Evolutionary conservation across 352 stramenopile species (phyloP).

Genomic region (Phytophthora ramorum): DNA sequence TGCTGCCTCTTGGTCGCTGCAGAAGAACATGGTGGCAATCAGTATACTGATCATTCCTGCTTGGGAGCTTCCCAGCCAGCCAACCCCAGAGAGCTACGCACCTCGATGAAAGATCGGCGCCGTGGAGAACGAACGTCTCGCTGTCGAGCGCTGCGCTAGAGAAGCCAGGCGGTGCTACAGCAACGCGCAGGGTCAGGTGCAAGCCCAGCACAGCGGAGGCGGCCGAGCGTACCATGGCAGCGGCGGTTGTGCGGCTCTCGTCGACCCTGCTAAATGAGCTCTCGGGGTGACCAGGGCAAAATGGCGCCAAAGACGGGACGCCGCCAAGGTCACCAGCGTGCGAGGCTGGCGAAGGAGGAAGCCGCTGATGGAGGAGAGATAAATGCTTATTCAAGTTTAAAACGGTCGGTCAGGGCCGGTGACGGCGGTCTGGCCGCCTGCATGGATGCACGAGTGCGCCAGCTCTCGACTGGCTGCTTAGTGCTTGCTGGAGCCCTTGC

Average conservation of each 20-base stretch:
- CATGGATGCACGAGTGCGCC: background rate
- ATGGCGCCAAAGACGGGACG: conserved; percentile 13
- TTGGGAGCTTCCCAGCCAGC: background rate
- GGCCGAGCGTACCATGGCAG: conserved; percentile 19
- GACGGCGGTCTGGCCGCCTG: conserved; percentile 2
- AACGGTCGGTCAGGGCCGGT: conserved; percentile 12
- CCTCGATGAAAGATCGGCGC: conserved; percentile 69
- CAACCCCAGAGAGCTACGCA: conserved; percentile 15
- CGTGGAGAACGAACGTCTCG: conserved; percentile 53
- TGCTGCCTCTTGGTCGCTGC: conserved; percentile 79
- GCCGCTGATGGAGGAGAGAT: conserved; percentile 3
- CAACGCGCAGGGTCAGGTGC: conserved; percentile 4
- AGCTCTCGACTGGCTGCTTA: conserved; percentile 15
- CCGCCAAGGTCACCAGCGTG: too few species aligned
- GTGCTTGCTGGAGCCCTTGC: conserved; percentile 68
- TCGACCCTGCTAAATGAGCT: conserved; percentile 8
- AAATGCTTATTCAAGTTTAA: conserved; percentile 35
- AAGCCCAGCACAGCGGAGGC: background rate
- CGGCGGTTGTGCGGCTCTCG: conserved; percentile 19
- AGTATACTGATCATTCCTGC: too few species aligned
- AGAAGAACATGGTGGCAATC: background rate
- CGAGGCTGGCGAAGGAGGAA: too few species aligned
- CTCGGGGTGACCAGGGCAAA: background rate
- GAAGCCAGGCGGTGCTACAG: conserved; percentile 39
- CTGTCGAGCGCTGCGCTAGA: conserved; percentile 19